Conservation (phyloP, 495 filamentous ascomycete species). For the Lasiosphaeris hirsuta region DNA sequence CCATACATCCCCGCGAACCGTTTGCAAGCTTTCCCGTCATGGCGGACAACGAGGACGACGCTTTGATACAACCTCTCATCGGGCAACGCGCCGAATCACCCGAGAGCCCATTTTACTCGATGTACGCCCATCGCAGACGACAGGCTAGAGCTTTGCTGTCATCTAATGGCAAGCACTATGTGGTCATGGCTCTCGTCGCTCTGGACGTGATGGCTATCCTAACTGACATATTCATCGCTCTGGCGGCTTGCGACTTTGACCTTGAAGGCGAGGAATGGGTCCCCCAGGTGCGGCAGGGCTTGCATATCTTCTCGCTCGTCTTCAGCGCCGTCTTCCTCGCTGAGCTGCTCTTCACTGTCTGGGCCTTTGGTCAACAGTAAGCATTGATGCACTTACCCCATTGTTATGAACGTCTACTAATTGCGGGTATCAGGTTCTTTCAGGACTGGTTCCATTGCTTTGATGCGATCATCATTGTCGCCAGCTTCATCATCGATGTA, state of each 20-base stretch:
- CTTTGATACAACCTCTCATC: too few relatives aligned
- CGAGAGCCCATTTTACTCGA: background rate
- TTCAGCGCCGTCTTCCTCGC: slow-evolving; percentile 61
- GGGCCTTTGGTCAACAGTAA: slow-evolving; percentile 55
- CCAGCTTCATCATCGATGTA: slow-evolving; percentile 58
- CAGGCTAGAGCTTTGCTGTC: slow-evolving; percentile 38
- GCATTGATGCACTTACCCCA: slow-evolving; percentile 15
- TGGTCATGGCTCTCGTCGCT: slow-evolving; percentile 52
- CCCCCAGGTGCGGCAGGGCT: slow-evolving; percentile 33
- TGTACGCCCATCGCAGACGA: background rate
- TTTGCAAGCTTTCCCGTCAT: too few relatives aligned
- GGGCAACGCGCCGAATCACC: background rate
- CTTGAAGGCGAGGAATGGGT: slow-evolving; percentile 34
- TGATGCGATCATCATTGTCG: slow-evolving; percentile 60
- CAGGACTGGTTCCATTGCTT: slow-evolving; percentile 58
- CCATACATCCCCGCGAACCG: too few relatives aligned
- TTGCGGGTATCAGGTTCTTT: slow-evolving; percentile 51
- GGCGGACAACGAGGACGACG: too few relatives aligned
- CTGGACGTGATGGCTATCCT: slow-evolving; percentile 59
- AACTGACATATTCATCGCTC: slow-evolving; percentile 58
- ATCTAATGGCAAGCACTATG: slow-evolving; percentile 57
- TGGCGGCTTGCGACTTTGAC: slow-evolving; percentile 56
- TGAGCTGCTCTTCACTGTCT: slow-evolving; percentile 53
- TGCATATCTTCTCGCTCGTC: slow-evolving; percentile 38
- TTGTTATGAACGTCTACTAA: background rate